Base-by-base conservation (phyloP, 2,329 filamentous ascomycete genomes). In the Mycosphaerelloides madeirae region DNA sequence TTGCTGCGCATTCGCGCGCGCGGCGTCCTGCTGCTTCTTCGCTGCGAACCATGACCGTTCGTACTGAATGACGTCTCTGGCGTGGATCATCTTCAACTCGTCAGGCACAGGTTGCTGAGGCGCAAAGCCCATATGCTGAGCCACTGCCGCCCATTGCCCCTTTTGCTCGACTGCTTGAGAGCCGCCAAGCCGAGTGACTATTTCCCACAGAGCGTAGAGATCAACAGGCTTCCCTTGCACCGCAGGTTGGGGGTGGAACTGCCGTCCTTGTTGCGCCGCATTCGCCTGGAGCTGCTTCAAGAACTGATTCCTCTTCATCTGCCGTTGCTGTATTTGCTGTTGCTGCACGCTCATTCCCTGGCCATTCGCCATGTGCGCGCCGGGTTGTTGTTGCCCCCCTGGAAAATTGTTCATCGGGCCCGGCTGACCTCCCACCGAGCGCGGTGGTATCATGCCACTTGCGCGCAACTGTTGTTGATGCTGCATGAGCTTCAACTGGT, bases 401-500 rank as follows among this genome's bases (percentile, higher is more conserved):
- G 38, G 41, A 36, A 52, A 43, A 18, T 49, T 54, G 42, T 43
- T 49, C 56, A 59, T 62, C 35, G 47, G 52, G 14, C 51, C 55
- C 18, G 52, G 54, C 46, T 62, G 62, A 2, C 34, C 34, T 4
- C 47, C 50, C 11, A 56, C 49, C 1, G 52, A 42, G 6, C 60
- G 57, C n/a, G 51, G 49, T 19, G 49, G 53, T 46, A 63, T 53
- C 45, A 61, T 59, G 28, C 62, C 62, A 40, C 54, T 60, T 11
- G 52, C 56, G 45, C 78, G 78, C 70, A 81, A 73, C 46, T 79
- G 76, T 12, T 85, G 81, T 31, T 85, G 76, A 58, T 90, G 86
- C 44, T 84, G 80, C 58, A 94, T 86, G 41, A 94, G 68, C 49
- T 87, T 84, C 80, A 94, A 85, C 56, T 94, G 87, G 59, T 94